Base-by-base conservation (phyloP, 1,139 yeast genomes). In the Geotrichum siamense region DNA sequence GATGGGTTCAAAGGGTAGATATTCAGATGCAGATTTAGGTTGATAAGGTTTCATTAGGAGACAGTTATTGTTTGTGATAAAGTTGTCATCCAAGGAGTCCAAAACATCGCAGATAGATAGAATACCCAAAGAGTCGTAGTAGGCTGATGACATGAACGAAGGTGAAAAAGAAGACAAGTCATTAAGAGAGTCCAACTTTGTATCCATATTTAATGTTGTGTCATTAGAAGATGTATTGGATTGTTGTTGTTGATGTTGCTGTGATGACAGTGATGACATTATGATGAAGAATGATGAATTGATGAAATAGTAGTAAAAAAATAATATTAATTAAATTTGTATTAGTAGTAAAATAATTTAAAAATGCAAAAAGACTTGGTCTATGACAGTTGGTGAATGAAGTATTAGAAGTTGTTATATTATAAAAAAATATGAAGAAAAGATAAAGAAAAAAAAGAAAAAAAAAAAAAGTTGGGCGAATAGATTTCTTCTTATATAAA, bases 21-120 rank as follows among this genome's bases (percentile, higher is more conserved):
- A 33, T 33, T 33, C 37, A 6, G 15, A 12, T 15, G 37, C 37
- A 17, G 16, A 20, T 20, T 33, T 33, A 12, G 37, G 25, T 33
- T 33, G 37, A 21, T 21, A 33, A 10, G 37, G 27, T 10, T 33
- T 33, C 15, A 22, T 12, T 22, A 33, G 16, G 9, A 33, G 31
- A 16, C 31, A 43, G 46, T 31, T 22, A 26, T 17, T 22, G 27
- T 51, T 32, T 6, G 53, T 39, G 47, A 59, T 51, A 12, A 60
- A 60, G 33, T 61, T 54, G 28, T 64, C 67, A 40, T 65, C 69
- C 26, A 57, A 60, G 26, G 65, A 50, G 44, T 66, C 70, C 28
- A 66, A 61, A 39, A 68, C 65, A 52, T 65, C 69, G 50, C 67
- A 63, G 40, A 63, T 61, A 43, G 69, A 68, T 44, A 66, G 56